Conservation (phyloP, 306 rosid species). For the Quercus wislizeni region DNA sequence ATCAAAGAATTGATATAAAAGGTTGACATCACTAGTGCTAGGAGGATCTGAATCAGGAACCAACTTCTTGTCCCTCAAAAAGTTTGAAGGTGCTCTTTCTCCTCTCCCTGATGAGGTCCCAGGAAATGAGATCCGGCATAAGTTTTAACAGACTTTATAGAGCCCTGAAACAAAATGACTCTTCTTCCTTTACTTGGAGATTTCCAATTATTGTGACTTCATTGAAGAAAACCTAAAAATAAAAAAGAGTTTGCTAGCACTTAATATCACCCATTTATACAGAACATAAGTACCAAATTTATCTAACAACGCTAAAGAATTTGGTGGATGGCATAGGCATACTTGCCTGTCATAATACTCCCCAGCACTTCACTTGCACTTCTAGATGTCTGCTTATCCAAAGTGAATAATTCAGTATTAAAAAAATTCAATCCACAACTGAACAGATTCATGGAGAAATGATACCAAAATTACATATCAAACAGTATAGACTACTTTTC, state of each 20-base stretch:
- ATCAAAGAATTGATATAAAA: conserved; percentile 65
- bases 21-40: conserved; percentile 56
- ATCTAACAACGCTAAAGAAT: not conserved
- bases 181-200: too few species aligned
- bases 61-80: conserved; percentile 51
- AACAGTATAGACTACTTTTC: not conserved
- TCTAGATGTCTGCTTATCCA: conserved; percentile 40
- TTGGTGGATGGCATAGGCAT: not conserved
- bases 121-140: conserved; percentile 43
- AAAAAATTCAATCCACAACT: not conserved
- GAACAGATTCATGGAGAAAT: not conserved
- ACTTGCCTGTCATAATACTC: conserved; percentile 54
- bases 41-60: conserved; percentile 91
- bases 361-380: too few species aligned
- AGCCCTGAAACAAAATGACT: conserved; percentile 32
- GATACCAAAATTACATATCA: not conserved
- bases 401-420: not conserved
- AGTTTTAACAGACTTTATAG: conserved; percentile 50
- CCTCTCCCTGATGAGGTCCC: conserved; percentile 34
- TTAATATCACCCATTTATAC: not conserved
- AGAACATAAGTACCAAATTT: not conserved
- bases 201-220: too few species aligned
- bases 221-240: too few species aligned
- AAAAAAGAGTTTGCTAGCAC: not conserved
- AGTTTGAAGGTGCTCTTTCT: conserved; percentile 32